These are phyloP conservation scores for Wilcoxina mikolae DNA, from an alignment of 495 filamentous ascomycete genomes.

Conservation along the genomic window DNA sequence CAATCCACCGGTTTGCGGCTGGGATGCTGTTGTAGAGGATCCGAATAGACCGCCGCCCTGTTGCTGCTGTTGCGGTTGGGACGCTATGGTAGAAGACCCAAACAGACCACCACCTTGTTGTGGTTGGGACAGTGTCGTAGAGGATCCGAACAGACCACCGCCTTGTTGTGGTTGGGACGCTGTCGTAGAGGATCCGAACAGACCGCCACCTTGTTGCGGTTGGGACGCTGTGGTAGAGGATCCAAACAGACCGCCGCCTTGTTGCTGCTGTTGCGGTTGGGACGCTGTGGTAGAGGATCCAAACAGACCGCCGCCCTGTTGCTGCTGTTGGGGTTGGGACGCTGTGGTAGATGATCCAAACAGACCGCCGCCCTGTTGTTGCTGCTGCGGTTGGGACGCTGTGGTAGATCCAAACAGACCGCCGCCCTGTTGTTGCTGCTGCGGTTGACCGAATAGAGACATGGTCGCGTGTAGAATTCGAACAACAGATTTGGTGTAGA, in stretches of 20 bases:
- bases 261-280: slow-evolving; percentile 15
- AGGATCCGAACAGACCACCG: slow-evolving; percentile 17
- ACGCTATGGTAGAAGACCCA: neutral
- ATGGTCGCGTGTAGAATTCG: neutral
- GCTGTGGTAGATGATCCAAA: too few species aligned
- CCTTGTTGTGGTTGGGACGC: slow-evolving; percentile 16
- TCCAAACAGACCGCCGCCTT: slow-evolving; percentile 20
- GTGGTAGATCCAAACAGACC: too few species aligned
- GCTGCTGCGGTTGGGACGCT: too few species aligned
- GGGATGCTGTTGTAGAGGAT: slow-evolving; percentile 16
- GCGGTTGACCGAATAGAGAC: neutral
- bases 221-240: slow-evolving; percentile 9
- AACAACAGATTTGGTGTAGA: neutral
- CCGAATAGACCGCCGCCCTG: slow-evolving; percentile 26
- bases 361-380: too few species aligned
- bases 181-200: neutral
- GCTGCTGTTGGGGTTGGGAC: too few species aligned
- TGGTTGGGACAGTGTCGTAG: slow-evolving; percentile 12
- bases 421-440: too few species aligned
- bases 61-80: slow-evolving; percentile 27
- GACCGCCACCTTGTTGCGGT: slow-evolving; percentile 23
- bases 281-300: slow-evolving; percentile 3
- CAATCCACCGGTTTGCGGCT: slow-evolving; percentile 21
- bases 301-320: too few species aligned
- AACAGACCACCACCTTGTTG: slow-evolving; percentile 23